Percentiles rank a stretch among this genome's conserved stretches.
Evolutionary conservation across 805 yeast genomes (phyloP).

Genomic region (Candida mattraensis): DNA sequence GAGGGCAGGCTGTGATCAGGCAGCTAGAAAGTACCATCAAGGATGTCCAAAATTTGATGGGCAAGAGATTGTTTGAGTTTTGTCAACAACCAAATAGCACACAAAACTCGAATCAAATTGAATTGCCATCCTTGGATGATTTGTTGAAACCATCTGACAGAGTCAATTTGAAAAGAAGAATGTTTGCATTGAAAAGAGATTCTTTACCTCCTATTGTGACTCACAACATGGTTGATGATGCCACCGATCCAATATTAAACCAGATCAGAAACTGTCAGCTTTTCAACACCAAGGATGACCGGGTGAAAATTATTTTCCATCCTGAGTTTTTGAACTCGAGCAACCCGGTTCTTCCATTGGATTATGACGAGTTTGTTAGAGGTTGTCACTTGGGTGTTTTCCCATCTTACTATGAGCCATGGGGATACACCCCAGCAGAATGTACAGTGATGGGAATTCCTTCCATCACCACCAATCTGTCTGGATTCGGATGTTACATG

Average conservation of each 20-base stretch:
- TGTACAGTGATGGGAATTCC: slow-evolving; percentile 99
- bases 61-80: slow-evolving; percentile 84
- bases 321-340: slow-evolving; percentile 95
- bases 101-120: slow-evolving; percentile 39
- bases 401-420: slow-evolving; percentile 98
- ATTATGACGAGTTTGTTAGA: slow-evolving; percentile 95
- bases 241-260: slow-evolving; percentile 84
- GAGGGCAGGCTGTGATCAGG: slow-evolving; percentile 93
- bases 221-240: slow-evolving; percentile 93
- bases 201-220: slow-evolving; percentile 94
- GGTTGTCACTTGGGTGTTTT: slow-evolving; percentile 98
- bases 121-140: slow-evolving; percentile 75
- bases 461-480: slow-evolving; percentile 89
- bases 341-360: slow-evolving; percentile 89
- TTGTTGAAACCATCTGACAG: slow-evolving; percentile 83
- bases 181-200: slow-evolving; percentile 87
- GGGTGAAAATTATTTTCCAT: slow-evolving; percentile 95
- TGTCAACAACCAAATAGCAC: slow-evolving; percentile 54
- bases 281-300: slow-evolving; percentile 84
- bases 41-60: slow-evolving; percentile 85
- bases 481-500: slow-evolving; percentile 99
- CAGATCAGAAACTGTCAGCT: slow-evolving; percentile 90
- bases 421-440: slow-evolving; percentile 99
- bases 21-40: slow-evolving; percentile 86
- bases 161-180: slow-evolving; percentile 86